phyloP scores from a whole-genome alignment of 73 alveolate genomes.

The Paramecium primaurelia region DNA sequence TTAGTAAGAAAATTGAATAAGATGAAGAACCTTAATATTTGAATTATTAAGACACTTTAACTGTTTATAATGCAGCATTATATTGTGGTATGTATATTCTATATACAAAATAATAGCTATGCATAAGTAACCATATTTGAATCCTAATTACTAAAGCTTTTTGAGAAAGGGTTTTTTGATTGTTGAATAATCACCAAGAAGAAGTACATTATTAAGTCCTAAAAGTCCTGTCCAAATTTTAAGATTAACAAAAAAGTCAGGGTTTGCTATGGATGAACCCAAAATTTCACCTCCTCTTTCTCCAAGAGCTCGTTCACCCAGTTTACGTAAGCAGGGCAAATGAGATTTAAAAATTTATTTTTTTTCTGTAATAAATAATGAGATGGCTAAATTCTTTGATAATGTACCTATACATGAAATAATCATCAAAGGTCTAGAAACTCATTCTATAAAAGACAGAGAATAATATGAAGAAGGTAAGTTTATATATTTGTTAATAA shows the following conservation, averaged over 20 bases:
- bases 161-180: neutral
- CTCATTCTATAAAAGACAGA: neutral
- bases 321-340: constrained; percentile 5
- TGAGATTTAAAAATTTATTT: neutral
- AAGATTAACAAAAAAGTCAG: neutral
- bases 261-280: neutral
- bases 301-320: constrained; percentile 14
- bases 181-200: neutral
- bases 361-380: neutral
- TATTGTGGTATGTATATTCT: neutral
- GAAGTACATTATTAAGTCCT: neutral
- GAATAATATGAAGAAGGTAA: neutral
- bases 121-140: constrained; percentile 11
- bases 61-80: neutral
- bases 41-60: neutral
- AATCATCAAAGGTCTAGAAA: constrained; percentile 5
- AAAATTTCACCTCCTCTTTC: constrained; percentile 10
- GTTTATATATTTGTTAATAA: neutral
- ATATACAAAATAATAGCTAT: neutral
- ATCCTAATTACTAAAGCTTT: constrained; percentile 13
- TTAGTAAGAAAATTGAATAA: neutral
- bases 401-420: neutral
- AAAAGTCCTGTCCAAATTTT: neutral
- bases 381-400: neutral
- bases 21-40: neutral